These are phyloP conservation scores for Trametes hirsuta DNA, from an alignment of 1,284 basidiomycete genomes.

Conservation along the genomic window DNA sequence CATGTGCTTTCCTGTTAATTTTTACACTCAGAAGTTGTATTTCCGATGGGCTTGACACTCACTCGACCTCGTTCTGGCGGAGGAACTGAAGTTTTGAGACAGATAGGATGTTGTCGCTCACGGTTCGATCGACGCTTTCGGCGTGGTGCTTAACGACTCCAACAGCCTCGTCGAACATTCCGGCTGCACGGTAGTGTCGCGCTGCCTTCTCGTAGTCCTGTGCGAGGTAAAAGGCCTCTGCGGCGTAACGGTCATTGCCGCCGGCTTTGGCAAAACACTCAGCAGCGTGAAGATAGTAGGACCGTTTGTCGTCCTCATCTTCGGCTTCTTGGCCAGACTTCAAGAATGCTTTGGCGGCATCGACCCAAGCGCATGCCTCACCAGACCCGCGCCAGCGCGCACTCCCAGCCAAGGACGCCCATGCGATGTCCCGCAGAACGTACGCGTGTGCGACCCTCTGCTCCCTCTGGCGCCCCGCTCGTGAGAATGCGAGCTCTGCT, in stretches of 20 bases:
- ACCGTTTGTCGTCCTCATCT: slow-evolving; percentile 26
- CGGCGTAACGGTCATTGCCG: slow-evolving; percentile 44
- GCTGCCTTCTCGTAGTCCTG: neutral
- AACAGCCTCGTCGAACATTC: slow-evolving; percentile 58
- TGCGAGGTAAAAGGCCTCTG: neutral
- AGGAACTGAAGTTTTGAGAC: slow-evolving; percentile 59
- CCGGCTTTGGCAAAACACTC: slow-evolving; percentile 51
- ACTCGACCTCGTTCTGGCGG: slow-evolving; percentile 48
- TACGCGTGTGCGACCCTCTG: slow-evolving; percentile 51
- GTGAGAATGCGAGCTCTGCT: slow-evolving; percentile 64
- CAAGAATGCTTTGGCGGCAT: slow-evolving; percentile 54
- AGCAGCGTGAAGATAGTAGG: slow-evolving; percentile 53
- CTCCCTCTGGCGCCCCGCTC: slow-evolving; percentile 50
- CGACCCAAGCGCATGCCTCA: slow-evolving; percentile 39
- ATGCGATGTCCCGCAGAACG: slow-evolving; percentile 45
- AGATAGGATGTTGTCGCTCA: slow-evolving; percentile 46
- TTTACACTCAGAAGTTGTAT: neutral
- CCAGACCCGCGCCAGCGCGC: neutral
- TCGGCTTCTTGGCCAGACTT: slow-evolving; percentile 35
- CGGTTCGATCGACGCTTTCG: slow-evolving; percentile 35
- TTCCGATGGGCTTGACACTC: slow-evolving; percentile 25
- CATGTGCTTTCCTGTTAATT: slow-evolving; percentile 45
- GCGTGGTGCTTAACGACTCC: slow-evolving; percentile 44
- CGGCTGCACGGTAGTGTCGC: slow-evolving; percentile 48
- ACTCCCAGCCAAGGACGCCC: slow-evolving; percentile 14